Evolutionary conservation across 352 stramenopile species (phyloP), one percentile per base, ranked within the genome.

Genomic region (Hyaloperonospora brassicae): DNA sequence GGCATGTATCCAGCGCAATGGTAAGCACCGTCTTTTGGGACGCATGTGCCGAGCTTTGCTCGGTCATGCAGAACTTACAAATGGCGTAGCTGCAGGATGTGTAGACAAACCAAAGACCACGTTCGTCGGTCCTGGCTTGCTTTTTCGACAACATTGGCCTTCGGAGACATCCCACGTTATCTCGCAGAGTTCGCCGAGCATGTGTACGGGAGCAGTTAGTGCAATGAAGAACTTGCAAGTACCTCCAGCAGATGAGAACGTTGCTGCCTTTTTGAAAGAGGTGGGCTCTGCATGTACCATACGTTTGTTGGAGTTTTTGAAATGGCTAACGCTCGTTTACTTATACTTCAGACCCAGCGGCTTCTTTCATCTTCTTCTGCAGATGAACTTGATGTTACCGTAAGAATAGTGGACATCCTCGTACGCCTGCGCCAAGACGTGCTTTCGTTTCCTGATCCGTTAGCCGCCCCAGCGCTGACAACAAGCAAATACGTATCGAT

Each of bases 401-500:
- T 66, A 22, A 53, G 25, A 17, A 34, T 70, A 24, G 47, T 61
- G 2, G 72, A 72, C 46, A 25, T 64, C 9, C 30, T 83, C 23
- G 48, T 76, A 14, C 61, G 62, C 24, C 50, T 83, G 24, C 70
- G 62, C 34, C 57, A 82, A n/a, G 57, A 66, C 22, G 44, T 77
- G 2, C 56, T 52, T n/a, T 57, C 57, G 27, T 64, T 70, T 46
- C 60, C 63, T n/a, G 47, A 73, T 22, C 51, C 56, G 24, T 55
- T 57, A 55, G 8, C 54, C 1, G 34, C 57, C 14, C 46, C 53
- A 35, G 41, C 53, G 4, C 56, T 64, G 11, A 44, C 31, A 5
- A 24, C 52, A 46, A 54, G 57, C 43, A 68, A 63, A 27, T 72
- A 77, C 41, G 68, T 74, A 7, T 73, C 68, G 6, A 77, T 77